Conservation (phyloP, 208 protist genomes). For the Plasmodiophora brassicae region DNA sequence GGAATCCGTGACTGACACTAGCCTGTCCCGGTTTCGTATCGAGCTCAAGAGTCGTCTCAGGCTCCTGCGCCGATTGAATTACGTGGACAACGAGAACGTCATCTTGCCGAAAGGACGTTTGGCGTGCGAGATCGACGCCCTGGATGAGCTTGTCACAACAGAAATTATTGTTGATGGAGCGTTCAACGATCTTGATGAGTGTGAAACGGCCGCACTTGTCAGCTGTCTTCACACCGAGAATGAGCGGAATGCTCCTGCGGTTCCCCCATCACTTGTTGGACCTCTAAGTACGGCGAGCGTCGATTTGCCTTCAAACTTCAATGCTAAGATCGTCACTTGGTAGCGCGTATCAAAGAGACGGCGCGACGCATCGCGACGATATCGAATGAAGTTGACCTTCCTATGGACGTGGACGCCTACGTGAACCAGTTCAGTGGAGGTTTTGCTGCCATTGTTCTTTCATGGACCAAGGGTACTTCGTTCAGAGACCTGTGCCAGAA, state of each 20-base stretch:
- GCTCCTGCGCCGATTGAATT: neutral
- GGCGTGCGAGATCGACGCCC: neutral
- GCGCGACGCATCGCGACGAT: neutral
- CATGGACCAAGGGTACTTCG: neutral
- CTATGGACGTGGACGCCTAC: neutral
- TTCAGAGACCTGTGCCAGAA: neutral
- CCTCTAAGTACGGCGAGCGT: neutral
- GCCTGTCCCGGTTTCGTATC: neutral
- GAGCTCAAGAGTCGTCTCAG: neutral
- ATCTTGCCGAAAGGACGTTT: neutral
- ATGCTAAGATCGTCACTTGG: too few species aligned
- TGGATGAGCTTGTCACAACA: neutral
- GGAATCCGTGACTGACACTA: neutral
- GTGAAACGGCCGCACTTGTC: neutral
- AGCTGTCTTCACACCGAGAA: slow-evolving; percentile 11
- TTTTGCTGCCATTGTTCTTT: neutral
- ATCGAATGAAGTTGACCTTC: neutral
- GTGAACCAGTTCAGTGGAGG: neutral
- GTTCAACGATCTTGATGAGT: neutral
- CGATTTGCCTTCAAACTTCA: too few species aligned
- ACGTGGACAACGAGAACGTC: neutral
- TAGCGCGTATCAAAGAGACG: neutral
- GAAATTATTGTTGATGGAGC: neutral
- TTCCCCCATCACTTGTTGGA: neutral
- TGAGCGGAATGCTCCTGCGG: neutral